Evolutionary conservation across 495 filamentous ascomycete genomes (phyloP), one percentile per base, ranked within the genome.

Genomic region (Tuber borchii): DNA sequence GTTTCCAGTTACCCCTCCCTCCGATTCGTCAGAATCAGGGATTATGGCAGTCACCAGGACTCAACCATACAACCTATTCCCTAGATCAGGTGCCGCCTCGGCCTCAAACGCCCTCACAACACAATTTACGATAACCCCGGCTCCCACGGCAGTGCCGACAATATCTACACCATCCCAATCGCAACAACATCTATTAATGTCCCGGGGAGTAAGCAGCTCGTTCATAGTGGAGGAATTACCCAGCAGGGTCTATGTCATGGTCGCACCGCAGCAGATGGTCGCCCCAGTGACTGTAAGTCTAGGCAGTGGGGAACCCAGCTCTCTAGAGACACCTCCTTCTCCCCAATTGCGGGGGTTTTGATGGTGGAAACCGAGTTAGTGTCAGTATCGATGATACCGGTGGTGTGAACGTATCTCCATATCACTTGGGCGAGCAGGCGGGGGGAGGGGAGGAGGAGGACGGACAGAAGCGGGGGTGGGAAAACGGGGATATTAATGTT

Each of bases 221-320:
- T 72, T 79, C 78, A 69, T 73, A 73, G 70, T 76, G 51, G 76
- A 79, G 77, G 78, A 79, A 73, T 73, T 79, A 73, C 76, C 78
- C 56, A 79, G 70, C 16, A 73, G 73, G 70, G 73, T 73, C 68
- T 76, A 71, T 43, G 69, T 79, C 40, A 79, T 73, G 70, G 73
- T 75, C 61, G 78, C 78, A n/a, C 78, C 76, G 43, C 77, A 76
- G 70, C 65, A 71, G 70, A 79, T 72, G 26, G 48, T 68, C 46
- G 75, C 70, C 40, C 77, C 77, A 71, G 71, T 76, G 40, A 61
- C 73, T 12, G 69, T 70, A 69, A 75, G 78, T 70, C 39, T 72
- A 70, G 73, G 73, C 51, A 79, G 73, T 68, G 22, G 70, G 61
- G 71, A 73, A 39, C 45, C 31, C 6, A 79, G 73, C 20, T 79